phyloP scores from a whole-genome alignment of 2,329 filamentous ascomycete species.

The Achaetomium macrosporum region DNA sequence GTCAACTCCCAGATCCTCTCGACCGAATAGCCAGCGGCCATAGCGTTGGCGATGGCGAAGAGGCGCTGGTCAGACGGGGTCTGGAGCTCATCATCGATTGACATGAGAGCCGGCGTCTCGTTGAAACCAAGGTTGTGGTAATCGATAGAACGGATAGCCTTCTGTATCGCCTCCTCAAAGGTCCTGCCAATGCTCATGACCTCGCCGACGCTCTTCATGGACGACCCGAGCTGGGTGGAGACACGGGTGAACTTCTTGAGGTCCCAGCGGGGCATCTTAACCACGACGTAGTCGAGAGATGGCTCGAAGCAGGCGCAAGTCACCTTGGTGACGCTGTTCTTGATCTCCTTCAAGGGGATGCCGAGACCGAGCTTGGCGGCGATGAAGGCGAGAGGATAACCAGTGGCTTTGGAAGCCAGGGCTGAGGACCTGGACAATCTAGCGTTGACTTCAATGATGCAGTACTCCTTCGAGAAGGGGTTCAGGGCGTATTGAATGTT shows the following conservation, averaged over 20 bases:
- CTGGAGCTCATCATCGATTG: conserved; percentile 90
- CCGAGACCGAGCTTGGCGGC: conserved; percentile 93
- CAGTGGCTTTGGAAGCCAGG: conserved; percentile 94
- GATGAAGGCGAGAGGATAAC: conserved; percentile 94
- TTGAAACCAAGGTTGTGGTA: conserved; percentile 94
- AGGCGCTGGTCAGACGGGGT: conserved; percentile 95
- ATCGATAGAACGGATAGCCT: conserved; percentile 92
- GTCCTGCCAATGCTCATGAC: conserved; percentile 97
- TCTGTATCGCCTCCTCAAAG: conserved; percentile 98
- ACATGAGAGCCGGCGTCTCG: conserved; percentile 87
- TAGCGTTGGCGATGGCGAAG: conserved; percentile 96
- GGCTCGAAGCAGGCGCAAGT: conserved; percentile 98
- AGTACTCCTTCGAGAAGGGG: conserved; percentile 91
- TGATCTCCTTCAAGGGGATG: conserved; percentile 93
- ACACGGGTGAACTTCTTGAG: conserved; percentile 98
- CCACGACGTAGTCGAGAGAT: conserved; percentile 94
- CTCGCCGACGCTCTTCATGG: conserved; percentile 99
- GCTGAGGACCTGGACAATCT: conserved; percentile 96
- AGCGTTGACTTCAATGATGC: conserved; percentile 98
- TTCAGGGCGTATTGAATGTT: conserved; percentile 99
- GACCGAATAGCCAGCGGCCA: conserved; percentile 88
- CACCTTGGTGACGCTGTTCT: conserved; percentile 90
- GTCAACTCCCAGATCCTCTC: conserved; percentile 98
- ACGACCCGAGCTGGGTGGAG: conserved; percentile 90
- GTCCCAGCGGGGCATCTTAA: conserved; percentile 99